Evolutionary conservation across 768 basidiomycete species (phyloP).

Genomic region (Leucocoprinus birnbaumii): DNA sequence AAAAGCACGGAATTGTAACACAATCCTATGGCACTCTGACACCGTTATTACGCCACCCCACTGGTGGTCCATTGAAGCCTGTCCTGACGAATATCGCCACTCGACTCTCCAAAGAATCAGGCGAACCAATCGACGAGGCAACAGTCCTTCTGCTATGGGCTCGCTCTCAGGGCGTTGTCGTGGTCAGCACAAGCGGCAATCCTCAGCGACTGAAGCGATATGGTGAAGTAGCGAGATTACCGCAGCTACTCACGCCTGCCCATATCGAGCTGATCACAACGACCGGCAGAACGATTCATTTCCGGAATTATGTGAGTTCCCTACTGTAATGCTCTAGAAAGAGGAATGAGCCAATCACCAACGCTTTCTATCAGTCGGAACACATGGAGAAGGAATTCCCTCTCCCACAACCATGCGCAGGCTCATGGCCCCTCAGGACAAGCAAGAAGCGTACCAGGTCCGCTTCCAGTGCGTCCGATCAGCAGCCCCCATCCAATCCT

Average conservation of each 20-base stretch:
- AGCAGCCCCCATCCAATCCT: constrained; percentile 33
- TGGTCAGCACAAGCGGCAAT: constrained; percentile 30
- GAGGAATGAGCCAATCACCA: no score
- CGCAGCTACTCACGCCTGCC: constrained; percentile 23
- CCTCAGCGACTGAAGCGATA: constrained; percentile 26
- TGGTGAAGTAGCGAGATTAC: constrained; percentile 24
- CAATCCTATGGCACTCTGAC: constrained; percentile 35
- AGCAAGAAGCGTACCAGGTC: constrained; percentile 76
- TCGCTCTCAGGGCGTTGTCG: constrained; percentile 27
- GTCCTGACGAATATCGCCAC: constrained; percentile 31
- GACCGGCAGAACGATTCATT: constrained; percentile 33
- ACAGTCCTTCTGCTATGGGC: constrained; percentile 31
- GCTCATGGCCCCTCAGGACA: constrained; percentile 29
- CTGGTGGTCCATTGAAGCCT: constrained; percentile 34
- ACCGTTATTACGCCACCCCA: constrained; percentile 32
- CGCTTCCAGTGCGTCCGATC: constrained; percentile 68
- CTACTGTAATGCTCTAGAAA: no score
- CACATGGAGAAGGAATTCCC: constrained; percentile 28
- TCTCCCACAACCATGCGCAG: constrained; percentile 3
- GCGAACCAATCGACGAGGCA: constrained; percentile 20
- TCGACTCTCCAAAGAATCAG: constrained; percentile 19
- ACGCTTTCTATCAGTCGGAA: constrained; percentile 24
- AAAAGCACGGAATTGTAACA: constrained; percentile 33
- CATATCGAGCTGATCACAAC: constrained; percentile 32
- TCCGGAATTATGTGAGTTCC: constrained; percentile 29